phyloP scores from a whole-genome alignment of 345 rosid genomes.

The Citrus mangshanensis region DNA sequence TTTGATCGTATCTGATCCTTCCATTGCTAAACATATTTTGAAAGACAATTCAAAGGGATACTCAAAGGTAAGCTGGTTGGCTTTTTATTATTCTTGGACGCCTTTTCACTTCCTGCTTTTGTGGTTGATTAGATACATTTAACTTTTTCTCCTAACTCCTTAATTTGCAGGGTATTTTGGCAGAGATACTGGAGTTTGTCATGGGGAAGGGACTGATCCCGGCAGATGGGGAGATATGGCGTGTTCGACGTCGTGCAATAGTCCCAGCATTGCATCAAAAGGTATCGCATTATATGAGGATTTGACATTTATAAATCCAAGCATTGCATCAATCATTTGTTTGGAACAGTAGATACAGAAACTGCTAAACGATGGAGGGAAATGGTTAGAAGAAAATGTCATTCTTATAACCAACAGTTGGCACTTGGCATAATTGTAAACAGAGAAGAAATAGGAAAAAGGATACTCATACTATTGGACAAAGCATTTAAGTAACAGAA shows the following conservation, averaged over 20 bases:
- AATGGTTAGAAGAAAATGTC: not conserved
- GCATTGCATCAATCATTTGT: not conserved
- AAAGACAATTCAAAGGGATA: constrained; percentile 80
- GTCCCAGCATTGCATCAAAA: constrained; percentile 94
- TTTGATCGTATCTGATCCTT: constrained; percentile 90
- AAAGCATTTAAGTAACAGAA: not conserved
- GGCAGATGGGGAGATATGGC: constrained; percentile 97
- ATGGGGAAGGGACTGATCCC: constrained; percentile 98
- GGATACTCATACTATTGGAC: too few relatives aligned
- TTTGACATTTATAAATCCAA: not conserved
- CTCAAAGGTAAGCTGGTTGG: constrained; percentile 63
- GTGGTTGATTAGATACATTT: not conserved
- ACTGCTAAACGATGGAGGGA: not conserved
- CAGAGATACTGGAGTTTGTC: constrained; percentile 93
- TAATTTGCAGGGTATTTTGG: constrained; percentile 72
- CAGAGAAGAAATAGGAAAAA: not conserved
- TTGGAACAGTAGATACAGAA: not conserved
- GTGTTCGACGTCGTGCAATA: constrained; percentile 82
- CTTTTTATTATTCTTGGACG: not conserved
- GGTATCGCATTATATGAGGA: constrained; percentile 30
- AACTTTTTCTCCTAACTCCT: constrained; percentile 18
- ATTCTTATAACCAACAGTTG: not conserved
- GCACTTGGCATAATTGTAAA: too few relatives aligned
- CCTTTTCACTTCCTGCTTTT: not conserved
- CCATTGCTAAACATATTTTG: constrained; percentile 84